Evolutionary conservation across 2,329 filamentous ascomycete species (phyloP).

Genomic region (Arthrinium puccinioides): DNA sequence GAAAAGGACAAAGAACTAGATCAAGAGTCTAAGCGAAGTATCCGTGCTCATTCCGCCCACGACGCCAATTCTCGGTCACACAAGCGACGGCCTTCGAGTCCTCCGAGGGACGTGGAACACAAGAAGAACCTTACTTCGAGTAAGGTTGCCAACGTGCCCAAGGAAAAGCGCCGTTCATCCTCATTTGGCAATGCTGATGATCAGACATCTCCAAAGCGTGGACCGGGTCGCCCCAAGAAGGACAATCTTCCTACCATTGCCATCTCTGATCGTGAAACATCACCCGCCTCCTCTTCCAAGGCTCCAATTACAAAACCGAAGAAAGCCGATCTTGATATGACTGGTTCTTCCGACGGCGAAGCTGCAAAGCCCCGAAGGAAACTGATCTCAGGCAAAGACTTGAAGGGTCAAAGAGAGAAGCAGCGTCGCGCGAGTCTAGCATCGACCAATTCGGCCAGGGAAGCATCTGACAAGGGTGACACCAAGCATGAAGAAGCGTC

Average conservation of each 20-base stretch:
- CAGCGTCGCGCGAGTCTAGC: constrained; percentile 51
- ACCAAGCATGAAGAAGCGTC: constrained; percentile 36
- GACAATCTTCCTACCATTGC: constrained; percentile 43
- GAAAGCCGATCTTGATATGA: constrained; percentile 47
- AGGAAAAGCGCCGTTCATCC: constrained; percentile 40
- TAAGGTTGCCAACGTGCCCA: constrained; percentile 34
- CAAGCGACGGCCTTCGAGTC: constrained; percentile 43
- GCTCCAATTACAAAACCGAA: constrained; percentile 38
- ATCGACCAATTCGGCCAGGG: constrained; percentile 48
- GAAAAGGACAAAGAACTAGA: too few relatives aligned
- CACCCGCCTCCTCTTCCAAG: constrained; percentile 38
- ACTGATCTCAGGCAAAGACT: constrained; percentile 55
- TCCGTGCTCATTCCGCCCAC: neutral
- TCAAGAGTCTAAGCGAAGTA: constrained; percentile 31
- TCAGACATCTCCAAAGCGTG: constrained; percentile 39
- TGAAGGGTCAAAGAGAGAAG: constrained; percentile 52
- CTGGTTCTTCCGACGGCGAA: constrained; percentile 49
- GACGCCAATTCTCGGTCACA: constrained; percentile 26
- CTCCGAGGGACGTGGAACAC: constrained; percentile 34
- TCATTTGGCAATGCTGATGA: constrained; percentile 40
- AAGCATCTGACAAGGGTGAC: constrained; percentile 46
- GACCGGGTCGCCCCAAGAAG: constrained; percentile 46
- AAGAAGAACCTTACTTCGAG: constrained; percentile 33
- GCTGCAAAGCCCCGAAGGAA: constrained; percentile 53
- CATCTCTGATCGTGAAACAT: constrained; percentile 45